These are phyloP conservation scores for Plasmodium billcollinsi DNA, from an alignment of 169 alveolate genomes.

Conservation along the genomic window DNA sequence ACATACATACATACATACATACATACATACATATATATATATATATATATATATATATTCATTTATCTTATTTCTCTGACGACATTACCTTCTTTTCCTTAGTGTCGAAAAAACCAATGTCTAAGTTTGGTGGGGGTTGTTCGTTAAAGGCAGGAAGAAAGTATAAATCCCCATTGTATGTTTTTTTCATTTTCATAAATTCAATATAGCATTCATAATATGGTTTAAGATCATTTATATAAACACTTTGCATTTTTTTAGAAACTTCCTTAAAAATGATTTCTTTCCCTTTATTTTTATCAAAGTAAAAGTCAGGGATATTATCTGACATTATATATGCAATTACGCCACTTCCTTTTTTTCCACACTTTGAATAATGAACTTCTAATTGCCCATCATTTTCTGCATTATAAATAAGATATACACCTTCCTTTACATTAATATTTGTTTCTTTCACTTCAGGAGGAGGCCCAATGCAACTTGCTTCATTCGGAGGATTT, in stretches of 20 bases:
- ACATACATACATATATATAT: background rate
- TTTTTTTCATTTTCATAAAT: constrained; percentile 77
- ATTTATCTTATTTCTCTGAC: background rate
- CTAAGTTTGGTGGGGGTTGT: constrained; percentile 84
- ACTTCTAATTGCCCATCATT: constrained; percentile 69
- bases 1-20: background rate
- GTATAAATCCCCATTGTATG: constrained; percentile 79
- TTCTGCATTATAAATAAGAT: constrained; percentile 43
- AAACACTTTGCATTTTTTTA: constrained; percentile 78
- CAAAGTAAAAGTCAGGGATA: constrained; percentile 81
- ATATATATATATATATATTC: background rate
- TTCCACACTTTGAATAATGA: constrained; percentile 38
- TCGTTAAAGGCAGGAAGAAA: constrained; percentile 81
- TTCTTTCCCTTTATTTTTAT: constrained; percentile 69
- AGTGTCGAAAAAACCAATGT: constrained; percentile 69
- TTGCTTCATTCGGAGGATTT: constrained; percentile 30
- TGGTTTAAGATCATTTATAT: constrained; percentile 82
- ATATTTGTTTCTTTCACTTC: constrained; percentile 38
- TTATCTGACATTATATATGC: constrained; percentile 74
- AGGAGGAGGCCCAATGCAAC: constrained; percentile 52
- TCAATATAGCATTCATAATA: constrained; percentile 81
- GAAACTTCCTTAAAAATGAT: constrained; percentile 76
- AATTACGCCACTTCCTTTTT: constrained; percentile 53
- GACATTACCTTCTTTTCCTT: constrained; percentile 61
- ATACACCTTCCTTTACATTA: constrained; percentile 26